These are phyloP conservation scores for Cutaneotrichosporon cutaneum DNA, from an alignment of 1,284 basidiomycete species.

Conservation along the genomic window DNA sequence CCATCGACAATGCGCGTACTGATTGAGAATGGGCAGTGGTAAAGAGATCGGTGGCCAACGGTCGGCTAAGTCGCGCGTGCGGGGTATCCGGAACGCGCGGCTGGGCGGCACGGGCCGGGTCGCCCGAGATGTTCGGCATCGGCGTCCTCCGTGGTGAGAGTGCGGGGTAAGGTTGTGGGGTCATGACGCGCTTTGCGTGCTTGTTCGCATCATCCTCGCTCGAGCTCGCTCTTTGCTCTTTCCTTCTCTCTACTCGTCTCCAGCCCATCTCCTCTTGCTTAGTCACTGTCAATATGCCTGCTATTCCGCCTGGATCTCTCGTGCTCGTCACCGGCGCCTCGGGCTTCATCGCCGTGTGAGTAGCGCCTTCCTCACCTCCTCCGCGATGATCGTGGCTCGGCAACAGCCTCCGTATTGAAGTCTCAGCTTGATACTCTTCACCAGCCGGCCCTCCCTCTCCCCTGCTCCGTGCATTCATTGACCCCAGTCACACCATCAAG, in stretches of 20 bases:
- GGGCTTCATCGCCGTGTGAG: conserved; percentile 53
- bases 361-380: not conserved
- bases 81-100: not conserved
- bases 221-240: not conserved
- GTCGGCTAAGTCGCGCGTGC: not conserved
- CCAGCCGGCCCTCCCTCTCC: too few relatives aligned
- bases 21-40: not conserved
- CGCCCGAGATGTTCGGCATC: not conserved
- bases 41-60: not conserved
- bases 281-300: conserved; percentile 48
- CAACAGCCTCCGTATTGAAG: too few relatives aligned
- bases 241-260: not conserved
- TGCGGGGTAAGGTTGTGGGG: too few relatives aligned
- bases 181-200: not conserved
- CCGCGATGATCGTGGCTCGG: too few relatives aligned
- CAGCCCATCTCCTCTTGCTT: not conserved
- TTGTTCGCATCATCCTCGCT: not conserved
- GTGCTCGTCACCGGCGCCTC: conserved; percentile 55
- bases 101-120: not conserved
- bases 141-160: not conserved
- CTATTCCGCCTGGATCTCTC: conserved; percentile 52
- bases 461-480: not conserved
- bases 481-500: conserved; percentile 36
- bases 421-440: too few relatives aligned
- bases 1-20: too few relatives aligned